Conservation (phyloP, 495 filamentous ascomycete species). For the Penicillium goetzii region DNA sequence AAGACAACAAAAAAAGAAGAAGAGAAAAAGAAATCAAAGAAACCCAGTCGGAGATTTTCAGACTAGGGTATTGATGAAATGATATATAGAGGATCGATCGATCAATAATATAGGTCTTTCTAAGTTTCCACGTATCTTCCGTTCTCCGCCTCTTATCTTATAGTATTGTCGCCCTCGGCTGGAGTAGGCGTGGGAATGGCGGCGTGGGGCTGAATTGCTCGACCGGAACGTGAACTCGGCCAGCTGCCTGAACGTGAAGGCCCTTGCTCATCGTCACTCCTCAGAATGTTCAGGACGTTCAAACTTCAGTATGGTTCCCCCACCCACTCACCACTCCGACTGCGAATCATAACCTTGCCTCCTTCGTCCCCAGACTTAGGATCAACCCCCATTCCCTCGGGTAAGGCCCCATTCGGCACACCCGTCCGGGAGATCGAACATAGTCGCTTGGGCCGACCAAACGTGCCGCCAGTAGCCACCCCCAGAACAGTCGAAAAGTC, state of each 20-base stretch:
- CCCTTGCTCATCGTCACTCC: not conserved
- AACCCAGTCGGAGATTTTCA: not conserved
- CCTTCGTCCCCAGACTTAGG: not conserved
- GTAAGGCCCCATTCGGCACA: conserved; percentile 15
- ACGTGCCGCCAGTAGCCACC: conserved; percentile 1
- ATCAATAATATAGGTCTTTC: not conserved
- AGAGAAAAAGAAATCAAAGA: conserved; percentile 15
- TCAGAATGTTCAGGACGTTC: not conserved
- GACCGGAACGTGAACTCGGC: conserved; percentile 16
- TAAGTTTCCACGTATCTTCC: not conserved
- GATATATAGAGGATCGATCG: not conserved
- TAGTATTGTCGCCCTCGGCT: conserved; percentile 9
- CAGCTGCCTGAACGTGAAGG: conserved; percentile 1
- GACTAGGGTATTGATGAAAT: not conserved
- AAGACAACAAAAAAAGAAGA: not conserved
- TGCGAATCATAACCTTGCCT: not conserved
- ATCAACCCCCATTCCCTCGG: conserved; percentile 7
- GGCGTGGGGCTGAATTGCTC: not conserved
- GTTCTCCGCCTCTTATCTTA: not conserved
- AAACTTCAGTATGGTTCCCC: not conserved
- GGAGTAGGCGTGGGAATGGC: not conserved
- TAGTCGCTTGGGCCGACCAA: not conserved
- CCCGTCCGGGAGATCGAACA: conserved; percentile 19
- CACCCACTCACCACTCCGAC: conserved; percentile 4
- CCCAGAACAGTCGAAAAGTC: not conserved